Base-by-base conservation (phyloP, 306 rosid genomes). In the Psophocarpus tetragonolobus region DNA sequence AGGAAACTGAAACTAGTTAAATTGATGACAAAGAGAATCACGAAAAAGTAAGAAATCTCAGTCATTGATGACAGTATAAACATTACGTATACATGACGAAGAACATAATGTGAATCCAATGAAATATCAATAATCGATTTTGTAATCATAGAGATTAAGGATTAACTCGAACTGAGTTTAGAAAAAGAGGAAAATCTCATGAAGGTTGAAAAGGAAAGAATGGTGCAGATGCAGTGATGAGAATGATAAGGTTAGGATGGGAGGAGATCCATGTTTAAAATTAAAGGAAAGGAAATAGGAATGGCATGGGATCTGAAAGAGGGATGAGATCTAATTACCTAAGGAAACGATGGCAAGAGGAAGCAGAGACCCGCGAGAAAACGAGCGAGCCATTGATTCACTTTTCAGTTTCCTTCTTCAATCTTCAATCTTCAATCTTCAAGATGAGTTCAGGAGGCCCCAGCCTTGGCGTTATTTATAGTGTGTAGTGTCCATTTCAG, bases 321-420 rank as follows among this genome's bases (percentile, higher is more conserved):
- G 21, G 44, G 8, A 30, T 7, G 76, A 87, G 89, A 92, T 92
- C 86, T 77, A 47, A 81, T 12, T 67, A 90, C 97, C 97, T 48
- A 88, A 78, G 12, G 73, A 77, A 26, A 92, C 77, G 80, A 92
- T 90, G 56, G 91, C 90, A 0, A 88, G 82, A 5, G 90, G 88
- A 63, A 86, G 66, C 78, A 92, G 71, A 69, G 97, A 87, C 58
- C 83, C 84, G 71, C 84, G 87, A 21, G 91, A 84, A 75, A 87
- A 74, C 57, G 92, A 90, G 92, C 96, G 81, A 90, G 90, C 87
- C 97, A 92, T 92, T 78, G 83, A 81, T 79, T 57, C 73, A 23
- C 17, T 3, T 62, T 32, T 8, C 4, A 3, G 24, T 27, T 35
- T 3, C 6, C 0, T 8, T n/a, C 7, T 13, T 60, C 3, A 21